Evolutionary conservation across 306 rosid species (phyloP), one percentile per base, ranked within the genome.

Genomic region (Dicorynia guianensis): DNA sequence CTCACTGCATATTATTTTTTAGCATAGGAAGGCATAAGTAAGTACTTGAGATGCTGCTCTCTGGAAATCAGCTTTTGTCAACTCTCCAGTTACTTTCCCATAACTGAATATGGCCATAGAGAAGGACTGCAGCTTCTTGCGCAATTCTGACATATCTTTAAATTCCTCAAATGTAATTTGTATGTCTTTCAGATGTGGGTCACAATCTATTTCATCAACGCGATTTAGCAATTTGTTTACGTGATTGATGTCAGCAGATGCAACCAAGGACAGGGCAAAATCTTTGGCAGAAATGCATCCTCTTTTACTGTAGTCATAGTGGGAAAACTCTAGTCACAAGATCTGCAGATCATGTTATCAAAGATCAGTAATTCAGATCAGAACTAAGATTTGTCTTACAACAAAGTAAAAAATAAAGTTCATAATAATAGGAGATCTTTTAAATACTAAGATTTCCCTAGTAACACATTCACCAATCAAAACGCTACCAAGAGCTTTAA

Each of bases 41-140:
- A 57, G 74, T 93, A 86, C 97, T 33, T 88, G 89, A 46, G 92
- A 86, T 34, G 97, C 98, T 47, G 97, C 97, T 78, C 97, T 80
- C 70, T 86, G 96, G 74, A 93, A 90, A 80, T 93, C 97, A 10
- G 54, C 13, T 79, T 91, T 91, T 47, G 87, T 85, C 81, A 93
- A 68, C 5, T 34, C 74, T 1, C 96, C 92, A 25, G 86, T 91
- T 56, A 91, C 90, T 84, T 89, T 82, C 46, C 96, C 98, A 52
- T 78, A 91, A 46, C 93, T 84, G 85, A 93, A 93, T 69, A 91
- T 50, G 60, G 97, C 98, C 17, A 89, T 56, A 71, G 93, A 85
- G 80, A 91, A 91, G 69, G 90, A 9, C 66, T 79, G 74, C 72
- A 91, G 58, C 80, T 87, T 67, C 53, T 84, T 88, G 3, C 93